Evolutionary conservation across 345 rosid genomes (phyloP), one percentile per base, ranked within the genome.

Genomic region (Arabis alpina): DNA sequence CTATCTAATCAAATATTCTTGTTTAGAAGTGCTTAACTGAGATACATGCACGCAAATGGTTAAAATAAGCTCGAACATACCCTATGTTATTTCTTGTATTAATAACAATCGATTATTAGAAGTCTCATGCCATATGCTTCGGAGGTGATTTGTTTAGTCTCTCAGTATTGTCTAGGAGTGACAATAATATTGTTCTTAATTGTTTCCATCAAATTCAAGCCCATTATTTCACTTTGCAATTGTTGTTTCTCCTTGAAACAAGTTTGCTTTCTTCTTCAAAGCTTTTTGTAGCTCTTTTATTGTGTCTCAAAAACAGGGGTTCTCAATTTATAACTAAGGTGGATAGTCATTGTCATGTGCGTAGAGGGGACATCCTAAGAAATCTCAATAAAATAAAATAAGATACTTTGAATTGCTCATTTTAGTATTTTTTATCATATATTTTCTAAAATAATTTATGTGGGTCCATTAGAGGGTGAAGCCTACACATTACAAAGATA

Each of bases 361-460:
- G 12, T 61, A 60, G 69, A 75, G 73, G 78, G 64, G 78, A 67
- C 78, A 67, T 68, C 62, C 68, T 74, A 59, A 73, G 64, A 64
- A 48, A 44, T 42, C 41, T 63, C 44, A 32, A 52, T 41, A 71
- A 49, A 42, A 13, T 42, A 8, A 24, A 49, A 50, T 23, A 37
- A 24, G 25, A 54, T 32, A 10, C 69, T 39, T 72, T 55, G 58
- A 64, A 57, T 30, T 56, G 9, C 53, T 57, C 53, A 30, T 24
- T 34, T 54, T 36, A 16, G n/a, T 43, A 41, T n/a, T 41, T 37
- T 25, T 55, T 66, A 56, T 43, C 1, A 41, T 50, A 27, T 47
- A 1, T 19, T 54, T 54, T 50, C 4, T n/a, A 36, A 39, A 61
- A 60, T 54, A 61, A 61, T 44, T 44, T 27, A 36, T 24, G n/a